A percentile compares a stretch with the other conserved stretches of the same genome.
Conservation (phyloP, 2,329 filamentous ascomycete genomes). For the Clarireedia sp. region DNA sequence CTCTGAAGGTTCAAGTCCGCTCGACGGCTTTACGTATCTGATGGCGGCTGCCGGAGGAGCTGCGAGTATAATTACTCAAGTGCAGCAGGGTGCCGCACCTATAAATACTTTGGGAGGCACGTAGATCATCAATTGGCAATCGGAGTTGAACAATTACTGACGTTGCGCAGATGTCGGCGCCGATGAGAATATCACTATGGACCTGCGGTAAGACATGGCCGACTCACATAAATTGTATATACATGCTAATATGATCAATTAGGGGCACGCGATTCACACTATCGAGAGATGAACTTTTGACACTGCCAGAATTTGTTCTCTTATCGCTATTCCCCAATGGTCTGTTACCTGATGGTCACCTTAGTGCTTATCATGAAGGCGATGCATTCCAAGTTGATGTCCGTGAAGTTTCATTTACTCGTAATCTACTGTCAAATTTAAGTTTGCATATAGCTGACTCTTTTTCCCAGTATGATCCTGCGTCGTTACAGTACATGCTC, state of each 20-base stretch:
- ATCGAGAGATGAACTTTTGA: slow-evolving; percentile 89
- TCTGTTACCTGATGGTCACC: slow-evolving; percentile 92
- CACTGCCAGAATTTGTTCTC: slow-evolving; percentile 92
- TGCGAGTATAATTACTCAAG: slow-evolving; percentile 98
- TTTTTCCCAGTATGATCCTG: slow-evolving; percentile 77
- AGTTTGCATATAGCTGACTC: slow-evolving; percentile 37
- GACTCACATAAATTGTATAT: not conserved
- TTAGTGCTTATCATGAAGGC: slow-evolving; percentile 85
- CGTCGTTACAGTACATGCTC: slow-evolving; percentile 96
- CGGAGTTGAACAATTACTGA: slow-evolving; percentile 8
- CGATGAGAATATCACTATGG: slow-evolving; percentile 91
- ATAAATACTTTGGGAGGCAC: slow-evolving; percentile 83
- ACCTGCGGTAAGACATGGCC: slow-evolving; percentile 65
- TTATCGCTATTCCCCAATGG: slow-evolving; percentile 97
- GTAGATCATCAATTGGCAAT: slow-evolving; percentile 20
- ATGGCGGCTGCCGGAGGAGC: slow-evolving; percentile 97
- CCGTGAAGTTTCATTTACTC: slow-evolving; percentile 40
- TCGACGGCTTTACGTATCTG: slow-evolving; percentile 87
- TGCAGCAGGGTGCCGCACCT: slow-evolving; percentile 81
- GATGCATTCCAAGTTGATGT: slow-evolving; percentile 98
- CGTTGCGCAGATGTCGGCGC: slow-evolving; percentile 59
- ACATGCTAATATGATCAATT: slow-evolving; percentile 26
- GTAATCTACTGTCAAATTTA: slow-evolving; percentile 31
- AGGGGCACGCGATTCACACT: slow-evolving; percentile 92
- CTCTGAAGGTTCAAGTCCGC: slow-evolving; percentile 86